Conservation (phyloP, 352 stramenopile species). For the Blastocystis sp. region DNA sequence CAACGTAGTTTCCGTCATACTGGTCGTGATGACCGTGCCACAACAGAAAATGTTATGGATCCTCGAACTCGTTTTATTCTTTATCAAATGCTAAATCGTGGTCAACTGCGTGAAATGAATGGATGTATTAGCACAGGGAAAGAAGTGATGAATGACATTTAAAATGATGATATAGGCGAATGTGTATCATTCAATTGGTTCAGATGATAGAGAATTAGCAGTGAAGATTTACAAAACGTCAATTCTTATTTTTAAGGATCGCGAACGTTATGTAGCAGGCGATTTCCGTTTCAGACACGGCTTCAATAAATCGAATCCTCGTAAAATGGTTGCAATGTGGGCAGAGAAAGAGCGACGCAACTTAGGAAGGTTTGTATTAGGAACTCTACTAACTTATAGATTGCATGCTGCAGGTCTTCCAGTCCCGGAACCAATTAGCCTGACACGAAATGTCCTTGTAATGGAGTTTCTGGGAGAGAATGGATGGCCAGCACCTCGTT, state of each 20-base stretch:
- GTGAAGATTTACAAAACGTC: conserved; percentile 90
- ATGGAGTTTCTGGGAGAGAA: conserved; percentile 97
- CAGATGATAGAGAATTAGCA: conserved; percentile 77
- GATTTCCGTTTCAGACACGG: conserved; percentile 82
- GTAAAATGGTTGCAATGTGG: conserved; percentile 99
- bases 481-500: conserved; percentile 87
- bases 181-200: conserved; percentile 90
- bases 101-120: conserved; percentile 92
- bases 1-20: conserved; percentile 77
- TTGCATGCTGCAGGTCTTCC: conserved; percentile 85
- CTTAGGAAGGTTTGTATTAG: conserved; percentile 72
- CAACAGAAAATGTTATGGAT: conserved; percentile 94
- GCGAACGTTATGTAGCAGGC: conserved; percentile 96
- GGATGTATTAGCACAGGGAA: conserved; percentile 97
- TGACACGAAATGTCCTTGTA: conserved; percentile 93
- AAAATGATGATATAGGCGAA: conserved; percentile 79
- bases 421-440: conserved; percentile 85
- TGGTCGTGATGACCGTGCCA: conserved; percentile 92
- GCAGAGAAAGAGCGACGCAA: conserved; percentile 99
- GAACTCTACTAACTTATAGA: neutral
- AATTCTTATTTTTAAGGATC: conserved; percentile 98
- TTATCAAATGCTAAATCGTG: conserved; percentile 94
- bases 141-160: conserved; percentile 74
- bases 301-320: conserved; percentile 83
- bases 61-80: conserved; percentile 95